Conservation (phyloP, 768 basidiomycete species). For the Auricularia sp. region DNA sequence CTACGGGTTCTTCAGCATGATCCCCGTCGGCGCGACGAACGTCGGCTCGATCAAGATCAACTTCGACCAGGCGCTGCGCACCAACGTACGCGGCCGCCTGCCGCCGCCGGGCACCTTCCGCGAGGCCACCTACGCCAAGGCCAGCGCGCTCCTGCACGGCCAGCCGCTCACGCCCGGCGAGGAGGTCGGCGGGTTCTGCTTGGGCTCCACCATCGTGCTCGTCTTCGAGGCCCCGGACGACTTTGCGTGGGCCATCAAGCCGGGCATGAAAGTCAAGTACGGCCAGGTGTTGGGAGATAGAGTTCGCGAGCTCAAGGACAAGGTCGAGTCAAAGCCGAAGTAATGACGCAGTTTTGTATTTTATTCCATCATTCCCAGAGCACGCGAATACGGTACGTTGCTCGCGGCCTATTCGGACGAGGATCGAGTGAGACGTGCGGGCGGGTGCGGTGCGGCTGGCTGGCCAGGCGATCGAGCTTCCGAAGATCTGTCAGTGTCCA, state of each 20-base stretch:
- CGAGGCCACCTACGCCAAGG: constrained; percentile 84
- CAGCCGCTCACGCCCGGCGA: constrained; percentile 81
- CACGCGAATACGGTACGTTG: too few species aligned
- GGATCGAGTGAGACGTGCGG: too few species aligned
- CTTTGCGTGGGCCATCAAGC: constrained; percentile 67
- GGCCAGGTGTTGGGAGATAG: not conserved
- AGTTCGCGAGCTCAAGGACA: not conserved
- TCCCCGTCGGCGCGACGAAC: constrained; percentile 89
- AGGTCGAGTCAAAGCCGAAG: not conserved
- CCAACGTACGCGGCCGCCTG: constrained; percentile 65
- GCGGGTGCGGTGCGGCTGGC: too few species aligned
- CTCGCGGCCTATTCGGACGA: too few species aligned
- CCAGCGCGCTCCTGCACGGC: constrained; percentile 71
- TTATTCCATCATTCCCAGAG: not conserved
- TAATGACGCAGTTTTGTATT: not conserved
- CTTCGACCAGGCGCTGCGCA: constrained; percentile 89
- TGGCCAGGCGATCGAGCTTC: too few species aligned
- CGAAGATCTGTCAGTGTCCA: too few species aligned
- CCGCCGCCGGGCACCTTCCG: constrained; percentile 74
- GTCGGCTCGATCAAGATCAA: constrained; percentile 94
- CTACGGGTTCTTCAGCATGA: constrained; percentile 93
- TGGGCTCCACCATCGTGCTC: constrained; percentile 92
- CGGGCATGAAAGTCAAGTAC: constrained; percentile 59
- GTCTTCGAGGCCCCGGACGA: constrained; percentile 88
- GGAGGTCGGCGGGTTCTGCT: constrained; percentile 95